phyloP scores from a whole-genome alignment of 1,284 basidiomycete genomes.

The Pseudozyma tsukubaensis region DNA sequence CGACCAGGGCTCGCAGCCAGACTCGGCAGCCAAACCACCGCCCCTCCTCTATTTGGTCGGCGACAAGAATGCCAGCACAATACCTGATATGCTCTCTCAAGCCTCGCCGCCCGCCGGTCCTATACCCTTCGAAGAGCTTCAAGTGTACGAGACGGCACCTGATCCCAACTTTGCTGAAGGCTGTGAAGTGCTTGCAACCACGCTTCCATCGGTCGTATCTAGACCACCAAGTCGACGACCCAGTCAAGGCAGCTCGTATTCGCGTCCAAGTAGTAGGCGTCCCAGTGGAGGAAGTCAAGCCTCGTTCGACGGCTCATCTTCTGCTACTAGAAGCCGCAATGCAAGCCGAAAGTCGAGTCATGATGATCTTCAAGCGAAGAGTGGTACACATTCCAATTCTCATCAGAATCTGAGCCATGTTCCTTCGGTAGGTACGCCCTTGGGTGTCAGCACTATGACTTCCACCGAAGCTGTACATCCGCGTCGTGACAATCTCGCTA shows the following conservation, averaged over 20 bases:
- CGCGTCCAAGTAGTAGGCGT: slow-evolving; percentile 29
- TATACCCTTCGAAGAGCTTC: slow-evolving; percentile 50
- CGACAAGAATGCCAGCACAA: slow-evolving; percentile 58
- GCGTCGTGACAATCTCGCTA: slow-evolving; percentile 21
- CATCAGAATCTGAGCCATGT: slow-evolving; percentile 35
- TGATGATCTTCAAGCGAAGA: slow-evolving; percentile 13
- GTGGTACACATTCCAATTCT: slow-evolving; percentile 11
- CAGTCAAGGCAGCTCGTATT: slow-evolving; percentile 33
- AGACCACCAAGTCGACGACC: slow-evolving; percentile 38
- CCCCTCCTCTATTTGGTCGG: slow-evolving; percentile 62
- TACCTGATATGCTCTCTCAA: slow-evolving; percentile 51
- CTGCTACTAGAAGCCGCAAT: slow-evolving; percentile 10
- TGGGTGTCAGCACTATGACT: slow-evolving; percentile 49
- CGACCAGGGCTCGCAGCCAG: slow-evolving; percentile 18
- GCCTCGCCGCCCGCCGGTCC: slow-evolving; percentile 31
- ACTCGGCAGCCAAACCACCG: slow-evolving; percentile 13
- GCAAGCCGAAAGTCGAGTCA: slow-evolving; percentile 31
- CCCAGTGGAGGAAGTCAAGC: slow-evolving; percentile 33
- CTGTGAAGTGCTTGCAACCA: slow-evolving; percentile 46
- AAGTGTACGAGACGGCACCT: slow-evolving; percentile 60
- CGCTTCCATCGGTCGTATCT: slow-evolving; percentile 44
- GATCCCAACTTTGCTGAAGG: slow-evolving; percentile 51
- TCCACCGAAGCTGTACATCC: slow-evolving; percentile 23
- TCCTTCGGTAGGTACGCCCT: slow-evolving; percentile 37
- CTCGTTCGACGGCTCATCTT: slow-evolving; percentile 15